Evolutionary conservation across 1,284 basidiomycete species (phyloP), one percentile per base, ranked within the genome.

Genomic region (Sanguinoderma infundibulare): DNA sequence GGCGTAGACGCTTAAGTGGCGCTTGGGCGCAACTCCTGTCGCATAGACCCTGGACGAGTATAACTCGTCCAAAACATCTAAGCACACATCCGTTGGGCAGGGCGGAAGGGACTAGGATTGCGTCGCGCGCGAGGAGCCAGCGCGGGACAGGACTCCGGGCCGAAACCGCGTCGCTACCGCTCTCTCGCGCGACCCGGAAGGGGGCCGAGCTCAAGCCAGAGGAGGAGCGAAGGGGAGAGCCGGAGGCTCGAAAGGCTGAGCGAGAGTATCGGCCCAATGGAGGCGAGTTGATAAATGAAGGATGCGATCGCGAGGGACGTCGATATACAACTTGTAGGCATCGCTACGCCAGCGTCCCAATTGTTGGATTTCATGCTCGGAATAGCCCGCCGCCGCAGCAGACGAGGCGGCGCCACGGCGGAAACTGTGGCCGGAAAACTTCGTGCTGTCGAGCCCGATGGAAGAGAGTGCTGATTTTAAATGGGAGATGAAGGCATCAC

Each of bases 301-400:
- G 22, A 74, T 54, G 3, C 67, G 63, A 22, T 68, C 56, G 1
- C 42, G 47, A 4, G 68, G 61, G n/a, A 68, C 51, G 22, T 77
- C 74, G 24, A 76, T 67, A 57, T 78, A 77, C 0, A 77, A 65
- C 54, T 76, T 77, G 69, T 74, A 77, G 2, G 72, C 67, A 50
- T 78, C 70, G 57, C 74, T 76, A 9, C 67, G 62, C 76, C 75
- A 78, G 9, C 72, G 65, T 1, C 76, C 73, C 0, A 78, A 64
- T 17, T 73, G 69, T 52, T 77, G 75, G 28, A 78, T 76, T 51
- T 78, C 71, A 50, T 76, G 66, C 34, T 77, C 71, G 1, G 68
- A 63, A 55, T 65, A 74, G 1, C 75, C 75, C 1, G 68, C 73
- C 1, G 72, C 69, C 3, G 72, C 71, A 4, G 75, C 74, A 12